Conservation (phyloP, 2,329 filamentous ascomycete species). For the Tolypocladium sp. region DNA sequence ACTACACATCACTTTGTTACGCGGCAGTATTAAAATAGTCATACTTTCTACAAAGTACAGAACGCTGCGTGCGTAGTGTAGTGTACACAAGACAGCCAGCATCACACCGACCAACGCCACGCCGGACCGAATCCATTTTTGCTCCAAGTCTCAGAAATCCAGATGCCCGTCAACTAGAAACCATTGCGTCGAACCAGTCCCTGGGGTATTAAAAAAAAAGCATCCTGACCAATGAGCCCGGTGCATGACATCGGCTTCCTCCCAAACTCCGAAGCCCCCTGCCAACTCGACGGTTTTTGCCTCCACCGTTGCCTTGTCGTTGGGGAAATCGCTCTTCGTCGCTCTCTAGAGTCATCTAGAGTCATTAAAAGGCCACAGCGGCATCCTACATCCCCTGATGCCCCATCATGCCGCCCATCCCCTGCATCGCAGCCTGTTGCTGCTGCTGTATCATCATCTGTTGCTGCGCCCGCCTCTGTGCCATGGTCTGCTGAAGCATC, state of each 20-base stretch:
- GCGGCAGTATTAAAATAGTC: too few relatives aligned
- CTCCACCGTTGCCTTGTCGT: not conserved
- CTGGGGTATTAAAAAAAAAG: constrained; percentile 2
- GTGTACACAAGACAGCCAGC: not conserved
- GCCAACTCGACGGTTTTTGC: not conserved
- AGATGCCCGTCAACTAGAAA: not conserved
- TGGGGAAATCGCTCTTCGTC: not conserved
- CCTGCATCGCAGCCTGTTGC: constrained; percentile 32
- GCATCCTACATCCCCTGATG: constrained; percentile 35
- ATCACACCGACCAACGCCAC: not conserved
- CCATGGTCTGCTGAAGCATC: constrained; percentile 21
- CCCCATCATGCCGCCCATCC: constrained; percentile 46
- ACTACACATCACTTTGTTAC: not conserved
- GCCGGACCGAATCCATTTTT: not conserved
- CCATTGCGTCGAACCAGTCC: not conserved
- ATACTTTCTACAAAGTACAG: not conserved
- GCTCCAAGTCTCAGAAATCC: not conserved
- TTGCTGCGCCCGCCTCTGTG: constrained; percentile 22
- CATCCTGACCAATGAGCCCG: not conserved
- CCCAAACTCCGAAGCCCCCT: not conserved
- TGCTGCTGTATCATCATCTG: constrained; percentile 27
- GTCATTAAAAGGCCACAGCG: too few relatives aligned
- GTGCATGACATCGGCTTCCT: not conserved
- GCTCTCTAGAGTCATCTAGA: not conserved
- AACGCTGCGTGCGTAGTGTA: not conserved